phyloP scores from a whole-genome alignment of 1,139 yeast species.

The Neolecta irregularis region DNA sequence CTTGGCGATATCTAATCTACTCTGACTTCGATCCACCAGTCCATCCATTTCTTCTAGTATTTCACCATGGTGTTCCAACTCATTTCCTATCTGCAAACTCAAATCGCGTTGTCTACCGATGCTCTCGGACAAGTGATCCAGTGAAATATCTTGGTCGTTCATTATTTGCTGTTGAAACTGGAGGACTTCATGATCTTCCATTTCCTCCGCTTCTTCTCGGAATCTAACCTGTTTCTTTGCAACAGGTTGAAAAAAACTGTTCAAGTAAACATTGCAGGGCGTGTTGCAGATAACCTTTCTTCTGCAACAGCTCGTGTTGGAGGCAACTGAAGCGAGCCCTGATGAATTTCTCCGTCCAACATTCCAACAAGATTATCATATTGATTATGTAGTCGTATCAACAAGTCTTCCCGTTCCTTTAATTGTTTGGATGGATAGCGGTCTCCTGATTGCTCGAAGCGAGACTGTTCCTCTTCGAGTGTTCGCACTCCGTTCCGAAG shows the following conservation, averaged over 20 bases:
- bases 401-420: neutral
- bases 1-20: neutral
- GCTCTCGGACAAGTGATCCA: neutral
- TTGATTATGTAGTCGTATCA: neutral
- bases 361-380: neutral
- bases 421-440: neutral
- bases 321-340: neutral
- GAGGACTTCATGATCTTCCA: neutral
- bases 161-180: conserved; percentile 3
- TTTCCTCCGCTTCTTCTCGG: neutral
- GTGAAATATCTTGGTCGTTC: conserved; percentile 1
- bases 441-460: neutral
- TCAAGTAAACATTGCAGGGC: too few relatives aligned
- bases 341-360: neutral
- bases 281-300: neutral
- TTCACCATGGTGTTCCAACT: conserved; percentile 1
- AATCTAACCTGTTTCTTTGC: neutral
- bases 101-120: neutral
- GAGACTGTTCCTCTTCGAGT: neutral
- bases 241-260: too few relatives aligned
- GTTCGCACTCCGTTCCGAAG: neutral
- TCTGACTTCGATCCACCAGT: neutral
- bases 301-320: neutral
- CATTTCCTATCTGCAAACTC: conserved; percentile 1
- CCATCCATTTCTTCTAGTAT: conserved; percentile 4